Percentiles rank a stretch among this genome's conserved stretches.
Evolutionary conservation across 1,139 yeast genomes (phyloP).

Genomic region (Zygosaccharomyces sapae): DNA sequence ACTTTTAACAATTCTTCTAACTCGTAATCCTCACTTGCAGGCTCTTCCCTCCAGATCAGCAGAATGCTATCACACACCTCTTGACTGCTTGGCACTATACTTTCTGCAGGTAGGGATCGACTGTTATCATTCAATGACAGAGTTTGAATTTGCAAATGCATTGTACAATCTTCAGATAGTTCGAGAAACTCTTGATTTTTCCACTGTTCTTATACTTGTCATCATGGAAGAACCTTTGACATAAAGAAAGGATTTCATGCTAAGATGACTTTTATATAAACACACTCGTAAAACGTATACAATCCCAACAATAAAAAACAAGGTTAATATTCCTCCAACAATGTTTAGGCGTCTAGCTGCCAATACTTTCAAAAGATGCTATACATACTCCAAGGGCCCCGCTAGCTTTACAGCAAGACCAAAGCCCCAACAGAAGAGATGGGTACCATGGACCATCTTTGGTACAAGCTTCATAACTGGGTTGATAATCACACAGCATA

Average conservation of each 20-base stretch:
- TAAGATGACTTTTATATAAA: constrained; percentile 5
- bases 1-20: constrained; percentile 50
- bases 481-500: constrained; percentile 33
- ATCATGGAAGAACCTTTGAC: background rate
- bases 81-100: constrained; percentile 54
- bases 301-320: too few species aligned
- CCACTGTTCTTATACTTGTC: background rate
- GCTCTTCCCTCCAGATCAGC: constrained; percentile 64
- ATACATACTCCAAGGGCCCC: constrained; percentile 7
- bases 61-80: constrained; percentile 61
- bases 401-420: constrained; percentile 17
- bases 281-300: too few species aligned
- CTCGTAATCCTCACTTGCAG: constrained; percentile 57
- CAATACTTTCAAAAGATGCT: constrained; percentile 10
- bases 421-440: constrained; percentile 15
- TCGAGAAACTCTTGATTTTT: background rate
- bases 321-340: too few species aligned
- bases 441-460: constrained; percentile 30
- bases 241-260: background rate
- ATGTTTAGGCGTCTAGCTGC: constrained; percentile 14
- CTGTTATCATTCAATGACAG: constrained; percentile 15
- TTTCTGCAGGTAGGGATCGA: constrained; percentile 11
- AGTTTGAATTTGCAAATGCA: constrained; percentile 18
- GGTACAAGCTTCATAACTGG: constrained; percentile 32
- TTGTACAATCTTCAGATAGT: constrained; percentile 1